Evolutionary conservation across 2,329 filamentous ascomycete genomes (phyloP).

Genomic region (Ilyonectria destructans): DNA sequence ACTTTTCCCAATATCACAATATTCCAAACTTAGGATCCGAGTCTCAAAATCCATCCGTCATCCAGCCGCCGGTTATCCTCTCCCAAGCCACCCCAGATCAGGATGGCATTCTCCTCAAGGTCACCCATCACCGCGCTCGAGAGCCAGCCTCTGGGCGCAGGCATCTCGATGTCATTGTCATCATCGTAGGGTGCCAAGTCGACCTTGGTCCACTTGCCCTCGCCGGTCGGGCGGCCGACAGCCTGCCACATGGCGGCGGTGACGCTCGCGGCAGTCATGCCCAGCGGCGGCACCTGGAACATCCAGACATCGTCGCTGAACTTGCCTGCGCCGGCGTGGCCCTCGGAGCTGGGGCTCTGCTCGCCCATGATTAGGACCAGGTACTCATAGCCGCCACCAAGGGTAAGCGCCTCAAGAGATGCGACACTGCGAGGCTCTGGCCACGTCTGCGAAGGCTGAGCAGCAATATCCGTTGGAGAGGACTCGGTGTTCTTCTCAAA

Average conservation of each 20-base stretch:
- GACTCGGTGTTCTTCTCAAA: conserved; percentile 56
- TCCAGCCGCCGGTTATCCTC: conserved; percentile 67
- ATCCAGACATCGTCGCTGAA: conserved; percentile 76
- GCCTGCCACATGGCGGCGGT: conserved; percentile 70
- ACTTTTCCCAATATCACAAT: conserved; percentile 30
- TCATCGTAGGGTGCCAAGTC: conserved; percentile 66
- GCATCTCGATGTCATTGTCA: conserved; percentile 65
- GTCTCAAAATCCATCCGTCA: conserved; percentile 77
- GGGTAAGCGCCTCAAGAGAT: conserved; percentile 69
- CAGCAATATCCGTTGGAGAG: conserved; percentile 56
- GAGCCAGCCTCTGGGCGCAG: conserved; percentile 71
- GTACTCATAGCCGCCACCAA: conserved; percentile 75
- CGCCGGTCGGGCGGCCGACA: conserved; percentile 68
- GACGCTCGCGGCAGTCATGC: conserved; percentile 70
- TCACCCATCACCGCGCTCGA: conserved; percentile 71
- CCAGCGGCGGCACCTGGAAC: conserved; percentile 72
- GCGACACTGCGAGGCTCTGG: conserved; percentile 70
- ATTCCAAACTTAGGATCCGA: conserved; percentile 55
- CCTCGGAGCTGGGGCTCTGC: conserved; percentile 63
- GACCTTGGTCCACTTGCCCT: conserved; percentile 73
- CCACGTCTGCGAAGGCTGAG: conserved; percentile 59
- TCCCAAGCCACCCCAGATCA: conserved; percentile 74
- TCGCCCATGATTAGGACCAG: conserved; percentile 76
- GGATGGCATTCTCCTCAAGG: conserved; percentile 71
- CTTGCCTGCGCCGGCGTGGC: conserved; percentile 67